Percentiles rank a stretch among this genome's conserved stretches.
phyloP scores from a whole-genome alignment of 2,329 filamentous ascomycete species.

The Nigrograna mackinnonii region DNA sequence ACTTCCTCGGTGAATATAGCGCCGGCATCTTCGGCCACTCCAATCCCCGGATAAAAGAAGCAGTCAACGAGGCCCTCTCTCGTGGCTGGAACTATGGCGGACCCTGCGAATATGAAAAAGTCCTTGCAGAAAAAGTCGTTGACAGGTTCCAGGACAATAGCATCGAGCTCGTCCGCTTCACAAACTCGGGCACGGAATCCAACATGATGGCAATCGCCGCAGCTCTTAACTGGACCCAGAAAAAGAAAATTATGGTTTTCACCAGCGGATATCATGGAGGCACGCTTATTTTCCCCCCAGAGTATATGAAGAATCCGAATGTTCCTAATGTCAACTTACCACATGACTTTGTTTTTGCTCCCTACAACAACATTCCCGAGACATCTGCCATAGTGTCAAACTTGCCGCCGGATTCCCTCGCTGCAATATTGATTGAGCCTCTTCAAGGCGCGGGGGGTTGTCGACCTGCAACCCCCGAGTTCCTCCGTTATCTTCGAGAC shows the following conservation, averaged over 20 bases:
- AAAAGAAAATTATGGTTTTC: constrained; percentile 44
- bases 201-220: constrained; percentile 8
- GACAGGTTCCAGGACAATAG: constrained; percentile 1
- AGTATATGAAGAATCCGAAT: constrained; percentile 6
- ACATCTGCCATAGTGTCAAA: constrained; percentile 38
- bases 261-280: constrained; percentile 56
- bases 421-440: constrained; percentile 65
- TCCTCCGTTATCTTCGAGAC: constrained; percentile 54
- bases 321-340: constrained; percentile 45
- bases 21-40: constrained; percentile 12
- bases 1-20: constrained; percentile 8
- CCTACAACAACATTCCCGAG: constrained; percentile 60
- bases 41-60: constrained; percentile 2
- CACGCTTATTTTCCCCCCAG: constrained; percentile 49
- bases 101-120: constrained; percentile 2
- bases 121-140: neutral
- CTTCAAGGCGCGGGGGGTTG: constrained; percentile 66
- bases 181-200: constrained; percentile 11
- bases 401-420: constrained; percentile 43
- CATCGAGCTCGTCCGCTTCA: constrained; percentile 8
- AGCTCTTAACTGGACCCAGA: neutral
- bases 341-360: constrained; percentile 59
- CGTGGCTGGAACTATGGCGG: constrained; percentile 1
- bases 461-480: constrained; percentile 52
- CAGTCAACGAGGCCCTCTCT: constrained; percentile 4